Base-by-base conservation (phyloP, 2,329 filamentous ascomycete genomes). In the Sclerotiophoma versabilis region DNA sequence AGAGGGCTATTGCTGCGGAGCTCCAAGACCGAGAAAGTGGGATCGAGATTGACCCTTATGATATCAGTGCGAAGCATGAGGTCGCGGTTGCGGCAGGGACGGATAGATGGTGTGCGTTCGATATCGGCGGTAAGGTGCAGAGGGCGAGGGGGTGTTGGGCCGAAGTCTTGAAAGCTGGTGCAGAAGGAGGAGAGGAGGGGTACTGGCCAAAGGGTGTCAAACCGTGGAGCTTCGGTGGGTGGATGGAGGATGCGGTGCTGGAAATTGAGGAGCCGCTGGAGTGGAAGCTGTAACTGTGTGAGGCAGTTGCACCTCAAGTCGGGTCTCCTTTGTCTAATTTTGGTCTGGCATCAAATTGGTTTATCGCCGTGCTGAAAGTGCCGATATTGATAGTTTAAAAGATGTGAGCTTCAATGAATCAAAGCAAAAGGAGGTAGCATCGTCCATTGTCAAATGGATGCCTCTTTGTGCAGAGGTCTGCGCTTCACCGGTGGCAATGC, bases 121-220 rank as follows among this genome's bases (percentile, higher is more conserved):
- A 63, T 45, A 52, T 67, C 14, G 20, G 46, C 17, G 60, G 60
- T 4, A 64, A 58, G 26, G 51, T 57, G 19, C 58, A 57, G 12
- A 58, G 64, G 29, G 61, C 62, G 25, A 58, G 69, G 32, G 70
- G 69, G 0, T 71, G 67, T 30, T 71, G 67, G 68, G 68, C 71
- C 2, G 52, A 51, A 11, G 43, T 65, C 22, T 38, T 59, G 33
- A 36, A 42, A 20, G 32, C 39, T 5, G 53, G 20, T 2, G 44
- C 41, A 14, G 42, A 52, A 6, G 53, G 49, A 9, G 49, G 23
- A 1, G 54, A 41, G 30, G 30, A 43, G 15, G 57, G 48, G 47
- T 72, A 62, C 34, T 72, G 62, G 58, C 68, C 69, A 1, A 51
- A 57, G 33, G 54, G 51, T 0, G 26, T 70, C 14, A 43, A 38